A percentile compares a stretch with the other conserved stretches of the same genome.
Evolutionary conservation across 768 basidiomycete species (phyloP).

Genomic region (Pleurotus djamor): DNA sequence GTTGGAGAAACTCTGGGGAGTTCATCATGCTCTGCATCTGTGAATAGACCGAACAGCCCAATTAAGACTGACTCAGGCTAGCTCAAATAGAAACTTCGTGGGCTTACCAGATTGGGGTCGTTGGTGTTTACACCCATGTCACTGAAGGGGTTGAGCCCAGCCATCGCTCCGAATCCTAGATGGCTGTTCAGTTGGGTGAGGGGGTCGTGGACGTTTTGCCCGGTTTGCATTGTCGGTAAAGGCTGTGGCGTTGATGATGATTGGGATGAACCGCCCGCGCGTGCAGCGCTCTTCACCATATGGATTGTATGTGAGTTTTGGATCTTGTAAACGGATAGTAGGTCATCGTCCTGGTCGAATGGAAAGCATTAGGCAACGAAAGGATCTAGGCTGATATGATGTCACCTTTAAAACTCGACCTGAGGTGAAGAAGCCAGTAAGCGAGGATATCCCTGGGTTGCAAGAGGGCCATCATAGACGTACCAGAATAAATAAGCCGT

Average conservation of each 20-base stretch:
- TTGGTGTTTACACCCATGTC: constrained; percentile 89
- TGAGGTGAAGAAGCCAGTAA: constrained; percentile 17
- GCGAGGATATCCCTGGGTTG: background rate
- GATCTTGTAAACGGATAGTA: constrained; percentile 84
- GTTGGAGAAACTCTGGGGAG: constrained; percentile 79
- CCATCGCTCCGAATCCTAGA: constrained; percentile 76
- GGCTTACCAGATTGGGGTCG: constrained; percentile 89
- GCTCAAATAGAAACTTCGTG: background rate
- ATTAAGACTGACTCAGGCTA: background rate
- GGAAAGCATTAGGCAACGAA: background rate
- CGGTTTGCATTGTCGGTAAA: constrained; percentile 86
- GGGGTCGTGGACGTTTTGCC: constrained; percentile 86
- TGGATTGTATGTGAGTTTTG: constrained; percentile 86
- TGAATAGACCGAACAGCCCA: background rate
- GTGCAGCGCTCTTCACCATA: constrained; percentile 86
- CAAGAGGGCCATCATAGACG: constrained; percentile 16
- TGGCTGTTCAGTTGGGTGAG: constrained; percentile 81
- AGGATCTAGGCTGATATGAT: background rate
- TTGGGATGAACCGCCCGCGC: constrained; percentile 39
- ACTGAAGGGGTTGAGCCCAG: constrained; percentile 89
- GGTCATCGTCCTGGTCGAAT: constrained; percentile 70
- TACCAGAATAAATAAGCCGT: constrained; percentile 90
- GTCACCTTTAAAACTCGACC: constrained; percentile 73
- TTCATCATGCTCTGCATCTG: constrained; percentile 86
- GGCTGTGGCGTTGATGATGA: constrained; percentile 47